Base-by-base conservation (phyloP, 2,329 filamentous ascomycete species). In the Fusarium goolgardi region DNA sequence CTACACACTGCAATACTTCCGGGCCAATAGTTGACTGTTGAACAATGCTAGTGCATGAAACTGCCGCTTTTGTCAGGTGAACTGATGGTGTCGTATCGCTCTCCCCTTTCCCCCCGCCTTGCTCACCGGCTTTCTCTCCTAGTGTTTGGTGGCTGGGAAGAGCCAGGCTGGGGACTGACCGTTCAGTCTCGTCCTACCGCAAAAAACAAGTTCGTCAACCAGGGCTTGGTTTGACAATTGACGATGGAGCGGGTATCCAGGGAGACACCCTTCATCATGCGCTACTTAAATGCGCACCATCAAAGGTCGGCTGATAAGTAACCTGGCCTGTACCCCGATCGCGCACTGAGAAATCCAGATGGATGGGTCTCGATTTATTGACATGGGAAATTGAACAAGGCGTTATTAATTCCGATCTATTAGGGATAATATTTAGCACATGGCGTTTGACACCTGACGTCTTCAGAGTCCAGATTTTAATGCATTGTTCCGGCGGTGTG, bases 41-140 rank as follows among this genome's bases (percentile, higher is more conserved):
- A n/a, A 41, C 27, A 32, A 21, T 23, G 23, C 34, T 62, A 63
- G 35, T 47, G 41, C 49, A 47, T 63, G 12, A 39, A 56, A 55
- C 31, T 34, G 49, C 39, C 39, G 32, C 31, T 41, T 29, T 29
- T 35, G 10, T 41, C 46, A 25, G 21, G 39, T 46, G 10, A 23
- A 16, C 18, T 29, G 41, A 25, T 37, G 45, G 21, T 23, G 40
- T 29, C 27, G 27, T 29, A 39, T 43, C 25, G 37, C 23, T n/a
- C 31, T 34, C 23, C 59, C 47, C 55, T 34, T n/a, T 57, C 57
- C 57, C 59, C 57, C 57, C 58, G 31, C 58, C 58, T 60, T 32
- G 7, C 59, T 62, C 59, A 56, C 49, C 59, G 49, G 59, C 45
- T 20, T 16, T 41, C 21, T 32, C 51, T 13, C 21, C 31, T 47